Evolutionary conservation across 352 stramenopile genomes (phyloP), one percentile per base, ranked within the genome.

Genomic region (Pythium insidiosum): DNA sequence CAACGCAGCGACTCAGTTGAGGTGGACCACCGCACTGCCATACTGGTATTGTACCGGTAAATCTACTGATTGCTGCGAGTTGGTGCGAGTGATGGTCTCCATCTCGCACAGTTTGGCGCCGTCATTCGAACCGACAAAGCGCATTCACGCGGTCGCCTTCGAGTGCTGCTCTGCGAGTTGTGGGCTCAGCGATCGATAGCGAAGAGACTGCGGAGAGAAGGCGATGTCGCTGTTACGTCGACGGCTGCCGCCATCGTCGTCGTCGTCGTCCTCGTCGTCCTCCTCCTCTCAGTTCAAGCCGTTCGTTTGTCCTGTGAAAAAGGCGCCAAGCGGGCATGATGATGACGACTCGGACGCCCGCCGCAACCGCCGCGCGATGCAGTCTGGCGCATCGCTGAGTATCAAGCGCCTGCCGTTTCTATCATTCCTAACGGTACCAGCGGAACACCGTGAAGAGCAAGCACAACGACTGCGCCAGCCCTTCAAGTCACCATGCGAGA

Each of bases 221-320:
- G n/a, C n/a, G n/a, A n/a, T 75, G 68, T 73, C 61, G 49, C 47
- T 89, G 39, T 52, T 87, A 30, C 72, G 72, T 11, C 58, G 73
- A 28, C 49, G 69, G 9, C 42, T 44, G 9, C 43, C 41, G 10
- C 45, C 16, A 29, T 31, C 21, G 5, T 36, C 45, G 10, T 28
- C 42, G 24, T 21, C 53, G 6, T 50, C 34, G 2, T 23, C 60
- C 34, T n/a, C n/a, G n/a, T n/a, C n/a, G n/a, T n/a, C n/a, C n/a
- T n/a, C n/a, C n/a, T n/a, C n/a, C n/a, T n/a, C n/a, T n/a, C 68
- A 76, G 31, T 89, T 82, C 68, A 90, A 90, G 51, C 78, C 70
- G 15, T 90, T 90, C 40, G 74, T 90, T 42, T 61, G 84, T 34
- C 78, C 78, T 0, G 40, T 82, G 15, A 90, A 85, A 48, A 59